These are phyloP conservation scores for Leishmania arabica DNA, from an alignment of 208 protist species.

Conservation along the genomic window DNA sequence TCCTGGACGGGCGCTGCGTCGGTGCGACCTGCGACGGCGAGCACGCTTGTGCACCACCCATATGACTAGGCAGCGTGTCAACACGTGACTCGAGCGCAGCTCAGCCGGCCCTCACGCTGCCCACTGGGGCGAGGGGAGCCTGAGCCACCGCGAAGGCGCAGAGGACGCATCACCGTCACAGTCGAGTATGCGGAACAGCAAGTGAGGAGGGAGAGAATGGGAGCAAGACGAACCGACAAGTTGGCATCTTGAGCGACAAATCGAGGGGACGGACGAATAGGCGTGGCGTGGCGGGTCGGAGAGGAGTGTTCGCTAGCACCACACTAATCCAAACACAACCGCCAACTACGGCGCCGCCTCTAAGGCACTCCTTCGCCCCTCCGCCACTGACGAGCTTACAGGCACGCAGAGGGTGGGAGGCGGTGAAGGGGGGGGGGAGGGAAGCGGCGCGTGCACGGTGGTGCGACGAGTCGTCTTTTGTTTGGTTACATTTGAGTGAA, in stretches of 20 bases:
- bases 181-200: background rate
- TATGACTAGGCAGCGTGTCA: background rate
- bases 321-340: constrained; percentile 10
- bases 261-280: background rate
- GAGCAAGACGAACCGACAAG: background rate
- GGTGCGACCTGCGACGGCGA: background rate
- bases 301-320: no score
- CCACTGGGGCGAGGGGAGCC: background rate
- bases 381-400: background rate
- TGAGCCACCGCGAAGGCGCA: background rate
- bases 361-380: background rate
- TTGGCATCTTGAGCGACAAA: background rate
- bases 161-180: background rate
- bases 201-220: background rate
- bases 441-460: background rate
- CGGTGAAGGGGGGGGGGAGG: background rate
- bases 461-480: background rate
- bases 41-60: background rate
- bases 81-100: background rate
- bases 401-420: background rate
- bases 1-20: background rate
- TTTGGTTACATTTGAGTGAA: background rate
- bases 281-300: no score
- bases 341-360: constrained; percentile 1
- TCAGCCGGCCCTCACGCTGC: background rate